phyloP scores from a whole-genome alignment of 1,139 yeast genomes.

The Debaryomyces udenii region DNA sequence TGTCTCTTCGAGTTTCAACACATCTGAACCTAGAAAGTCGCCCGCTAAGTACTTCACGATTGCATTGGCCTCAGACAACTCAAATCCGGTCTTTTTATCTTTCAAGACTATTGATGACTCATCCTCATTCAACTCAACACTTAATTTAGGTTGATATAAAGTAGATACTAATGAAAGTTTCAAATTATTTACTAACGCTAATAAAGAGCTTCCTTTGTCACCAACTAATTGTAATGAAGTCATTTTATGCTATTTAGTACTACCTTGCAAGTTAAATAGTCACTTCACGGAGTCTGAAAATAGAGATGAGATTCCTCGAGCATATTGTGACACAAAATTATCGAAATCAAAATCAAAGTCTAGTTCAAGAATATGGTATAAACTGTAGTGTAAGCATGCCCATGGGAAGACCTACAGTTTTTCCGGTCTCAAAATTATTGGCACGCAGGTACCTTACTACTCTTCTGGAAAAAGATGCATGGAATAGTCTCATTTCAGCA shows the following conservation, averaged over 20 bases:
- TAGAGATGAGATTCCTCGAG: background rate
- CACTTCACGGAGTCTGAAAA: background rate
- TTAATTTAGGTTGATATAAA: slow-evolving; percentile 34
- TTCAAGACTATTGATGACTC: slow-evolving; percentile 38
- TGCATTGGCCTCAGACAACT: slow-evolving; percentile 77
- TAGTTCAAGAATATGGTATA: too few species aligned
- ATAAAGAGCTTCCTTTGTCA: slow-evolving; percentile 40
- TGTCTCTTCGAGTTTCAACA: slow-evolving; percentile 34
- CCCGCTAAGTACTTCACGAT: slow-evolving; percentile 70
- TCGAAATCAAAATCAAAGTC: background rate
- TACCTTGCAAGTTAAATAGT: slow-evolving; percentile 1
- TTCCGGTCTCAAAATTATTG: background rate
- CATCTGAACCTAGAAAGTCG: slow-evolving; percentile 39
- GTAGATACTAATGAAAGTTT: slow-evolving; percentile 60
- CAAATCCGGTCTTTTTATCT: slow-evolving; percentile 43
- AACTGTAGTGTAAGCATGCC: too few species aligned
- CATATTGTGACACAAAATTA: background rate
- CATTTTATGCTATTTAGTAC: slow-evolving; percentile 13
- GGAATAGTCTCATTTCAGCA: slow-evolving; percentile 11
- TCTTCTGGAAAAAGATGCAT: background rate
- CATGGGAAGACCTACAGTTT: too few species aligned
- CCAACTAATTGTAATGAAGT: slow-evolving; percentile 37
- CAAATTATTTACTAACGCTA: slow-evolving; percentile 57
- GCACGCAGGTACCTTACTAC: background rate
- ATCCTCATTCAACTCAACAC: slow-evolving; percentile 34